Conservation (phyloP, 2,329 filamentous ascomycete species). For the Lecanosticta acicola region DNA sequence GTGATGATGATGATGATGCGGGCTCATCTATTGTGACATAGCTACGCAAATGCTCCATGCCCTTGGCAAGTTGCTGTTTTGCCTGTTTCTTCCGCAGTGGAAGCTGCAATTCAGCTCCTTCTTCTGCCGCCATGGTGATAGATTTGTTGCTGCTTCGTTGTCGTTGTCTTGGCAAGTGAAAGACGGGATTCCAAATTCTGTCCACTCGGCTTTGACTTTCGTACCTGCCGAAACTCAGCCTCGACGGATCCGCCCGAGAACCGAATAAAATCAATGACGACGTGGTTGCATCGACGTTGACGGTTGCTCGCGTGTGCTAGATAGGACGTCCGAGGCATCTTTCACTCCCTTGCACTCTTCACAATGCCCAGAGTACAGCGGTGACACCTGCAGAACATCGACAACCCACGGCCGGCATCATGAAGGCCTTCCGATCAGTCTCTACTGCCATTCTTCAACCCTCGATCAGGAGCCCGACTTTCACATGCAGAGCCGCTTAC, state of each 20-base stretch:
- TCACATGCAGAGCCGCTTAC: conserved; percentile 13
- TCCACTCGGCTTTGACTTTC: neutral
- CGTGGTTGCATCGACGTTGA: neutral
- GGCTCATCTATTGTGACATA: conserved; percentile 41
- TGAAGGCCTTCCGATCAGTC: conserved; percentile 27
- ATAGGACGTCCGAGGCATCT: no score
- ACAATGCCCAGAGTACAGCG: neutral
- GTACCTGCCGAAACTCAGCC: neutral
- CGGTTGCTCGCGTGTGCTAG: neutral
- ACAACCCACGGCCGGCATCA: conserved; percentile 9
- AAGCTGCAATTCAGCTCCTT: conserved; percentile 5
- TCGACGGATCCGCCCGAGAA: neutral
- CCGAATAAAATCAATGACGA: neutral
- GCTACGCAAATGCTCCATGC: conserved; percentile 49
- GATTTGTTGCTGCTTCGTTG: conserved; percentile 6
- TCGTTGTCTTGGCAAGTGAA: conserved; percentile 16
- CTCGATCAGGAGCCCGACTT: conserved; percentile 9
- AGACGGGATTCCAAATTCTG: conserved; percentile 8
- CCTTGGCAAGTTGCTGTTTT: conserved; percentile 44
- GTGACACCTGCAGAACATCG: conserved; percentile 1
- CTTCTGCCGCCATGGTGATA: conserved; percentile 17
- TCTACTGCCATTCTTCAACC: conserved; percentile 18
- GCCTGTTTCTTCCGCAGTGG: conserved; percentile 27
- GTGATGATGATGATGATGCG: neutral
- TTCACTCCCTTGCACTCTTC: neutral